Base-by-base conservation (phyloP, 108 stramenopile genomes). In the Asterionellopsis glacialis region DNA sequence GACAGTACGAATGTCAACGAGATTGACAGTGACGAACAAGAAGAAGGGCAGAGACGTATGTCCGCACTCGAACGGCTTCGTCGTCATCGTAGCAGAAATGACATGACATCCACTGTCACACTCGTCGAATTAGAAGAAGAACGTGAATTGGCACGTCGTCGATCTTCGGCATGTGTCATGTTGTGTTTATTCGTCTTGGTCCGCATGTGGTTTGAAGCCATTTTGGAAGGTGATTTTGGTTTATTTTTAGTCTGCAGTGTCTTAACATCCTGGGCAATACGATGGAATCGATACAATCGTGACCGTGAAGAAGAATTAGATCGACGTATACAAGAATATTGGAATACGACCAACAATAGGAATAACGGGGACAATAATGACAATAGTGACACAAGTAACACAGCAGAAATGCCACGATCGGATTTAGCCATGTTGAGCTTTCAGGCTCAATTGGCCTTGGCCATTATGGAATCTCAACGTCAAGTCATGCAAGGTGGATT, bases 371-470 rank as follows among this genome's bases (percentile, higher is more conserved):
- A 56, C 10, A 26, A 41, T 19, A 59, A 49, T 41, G 12, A 53
- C 6, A 24, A 1, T 1, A 33, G 7, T 33, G 33, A 2, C 7
- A 5, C 33, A 7, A 7, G 7, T 5, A 27, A 54, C 5, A 45
- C 43, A 62, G 63, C 79, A 19, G 67, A 71, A 14, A 65, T 64
- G 42, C 65, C 67, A 54, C 73, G 79, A 43, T 73, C 67, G 14
- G 81, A 87, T 42, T 72, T 93, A 47, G 75, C 80, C 27, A 45
- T 83, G 27, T 62, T 94, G 70, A 76, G 74, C n/a, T 94, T 94
- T 66, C 92, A 94, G 57, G 87, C 89, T 1, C 92, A 94, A 70
- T 66, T 94, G 63, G 92, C 92, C n/a, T 47, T 94, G 62, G 92
- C 92, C 43, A 94, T 94, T 55, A 76, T 94, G 65, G 84, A 94